Evolutionary conservation across 371 early-diverging fungal genomes (phyloP).

Genomic region (Lichtheimia ramosa): DNA sequence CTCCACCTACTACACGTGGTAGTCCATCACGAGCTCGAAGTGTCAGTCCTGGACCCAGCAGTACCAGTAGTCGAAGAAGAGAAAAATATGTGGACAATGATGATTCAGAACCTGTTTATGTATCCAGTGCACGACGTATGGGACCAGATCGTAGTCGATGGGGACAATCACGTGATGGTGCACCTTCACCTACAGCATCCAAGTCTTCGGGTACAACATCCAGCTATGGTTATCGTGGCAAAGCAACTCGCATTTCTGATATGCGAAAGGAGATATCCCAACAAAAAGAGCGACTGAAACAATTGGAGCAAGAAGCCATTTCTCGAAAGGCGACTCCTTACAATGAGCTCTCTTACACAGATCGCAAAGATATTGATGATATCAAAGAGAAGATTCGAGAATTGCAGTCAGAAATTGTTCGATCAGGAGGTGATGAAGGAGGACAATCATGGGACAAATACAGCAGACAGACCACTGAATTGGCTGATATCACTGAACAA

Average conservation of each 20-base stretch:
- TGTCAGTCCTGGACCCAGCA: constrained; percentile 19
- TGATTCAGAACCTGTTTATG: constrained; percentile 52
- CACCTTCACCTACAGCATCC: constrained; percentile 21
- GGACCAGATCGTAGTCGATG: constrained; percentile 54
- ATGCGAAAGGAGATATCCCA: constrained; percentile 59
- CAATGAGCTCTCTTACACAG: constrained; percentile 16
- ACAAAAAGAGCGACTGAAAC: constrained; percentile 34
- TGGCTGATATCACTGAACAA: constrained; percentile 53
- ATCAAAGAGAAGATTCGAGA: constrained; percentile 18
- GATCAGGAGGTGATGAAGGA: constrained; percentile 30
- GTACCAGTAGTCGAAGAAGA: constrained; percentile 1
- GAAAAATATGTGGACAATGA: constrained; percentile 35
- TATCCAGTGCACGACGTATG: constrained; percentile 62
- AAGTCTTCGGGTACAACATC: constrained; percentile 18
- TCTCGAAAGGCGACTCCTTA: constrained; percentile 27
- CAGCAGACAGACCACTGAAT: constrained; percentile 43
- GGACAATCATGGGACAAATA: constrained; percentile 39
- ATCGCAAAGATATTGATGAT: constrained; percentile 23
- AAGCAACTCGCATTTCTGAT: constrained; percentile 52
- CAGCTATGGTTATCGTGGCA: constrained; percentile 47
- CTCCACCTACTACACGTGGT: constrained; percentile 11
- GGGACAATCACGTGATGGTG: constrained; percentile 24
- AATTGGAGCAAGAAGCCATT: constrained; percentile 28
- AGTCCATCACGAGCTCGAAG: constrained; percentile 19
- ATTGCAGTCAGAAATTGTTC: constrained; percentile 19